phyloP scores from a whole-genome alignment of 768 basidiomycete genomes.

The Naganishia onofrii region DNA sequence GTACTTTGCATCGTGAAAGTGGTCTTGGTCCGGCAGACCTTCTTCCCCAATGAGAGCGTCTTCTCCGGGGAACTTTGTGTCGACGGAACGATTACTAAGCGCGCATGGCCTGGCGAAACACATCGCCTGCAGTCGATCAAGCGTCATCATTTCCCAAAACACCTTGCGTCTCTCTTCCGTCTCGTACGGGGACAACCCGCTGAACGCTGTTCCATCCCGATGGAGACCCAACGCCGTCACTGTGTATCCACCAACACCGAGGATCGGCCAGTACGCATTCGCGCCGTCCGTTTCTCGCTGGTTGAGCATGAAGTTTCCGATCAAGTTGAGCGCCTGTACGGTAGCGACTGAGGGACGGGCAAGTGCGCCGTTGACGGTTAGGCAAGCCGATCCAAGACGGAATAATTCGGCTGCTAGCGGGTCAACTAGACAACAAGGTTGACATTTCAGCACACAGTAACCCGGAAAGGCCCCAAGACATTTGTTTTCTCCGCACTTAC shows the following conservation, averaged over 20 bases:
- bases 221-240: slow-evolving; percentile 48
- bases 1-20: slow-evolving; percentile 37
- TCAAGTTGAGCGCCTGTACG: slow-evolving; percentile 46
- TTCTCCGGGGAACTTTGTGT: slow-evolving; percentile 44
- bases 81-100: slow-evolving; percentile 39
- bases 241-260: slow-evolving; percentile 45
- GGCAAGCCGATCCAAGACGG: slow-evolving; percentile 43
- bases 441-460: neutral
- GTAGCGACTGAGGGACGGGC: slow-evolving; percentile 46
- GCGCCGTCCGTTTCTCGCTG: slow-evolving; percentile 39
- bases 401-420: slow-evolving; percentile 43
- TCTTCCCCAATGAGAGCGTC: slow-evolving; percentile 26
- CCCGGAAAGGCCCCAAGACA: neutral
- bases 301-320: slow-evolving; percentile 48
- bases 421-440: slow-evolving; percentile 35
- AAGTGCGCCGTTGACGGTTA: slow-evolving; percentile 38
- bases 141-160: slow-evolving; percentile 49
- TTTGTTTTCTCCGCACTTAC: slow-evolving; percentile 38
- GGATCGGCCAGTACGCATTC: slow-evolving; percentile 49
- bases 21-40: slow-evolving; percentile 37
- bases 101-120: slow-evolving; percentile 50
- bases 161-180: slow-evolving; percentile 46
- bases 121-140: slow-evolving; percentile 47
- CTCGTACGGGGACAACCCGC: slow-evolving; percentile 43
- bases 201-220: slow-evolving; percentile 46